A percentile compares a stretch with the other conserved stretches of the same genome.
Evolutionary conservation across 2,329 filamentous ascomycete species (phyloP).

Genomic region (Juglanconis juglandina): DNA sequence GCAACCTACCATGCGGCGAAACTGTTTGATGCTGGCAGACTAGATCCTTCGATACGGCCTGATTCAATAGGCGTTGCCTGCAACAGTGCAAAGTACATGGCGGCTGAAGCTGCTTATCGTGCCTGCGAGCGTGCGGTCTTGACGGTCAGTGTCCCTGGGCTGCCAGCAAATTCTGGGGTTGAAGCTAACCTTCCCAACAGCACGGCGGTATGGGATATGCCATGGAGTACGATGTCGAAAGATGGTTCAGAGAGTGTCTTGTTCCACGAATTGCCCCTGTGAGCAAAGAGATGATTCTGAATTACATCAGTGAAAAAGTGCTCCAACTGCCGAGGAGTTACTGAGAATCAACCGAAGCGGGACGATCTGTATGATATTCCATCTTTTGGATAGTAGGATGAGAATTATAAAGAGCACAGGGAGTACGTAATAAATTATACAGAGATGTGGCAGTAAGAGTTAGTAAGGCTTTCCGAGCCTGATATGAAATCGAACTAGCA

Average conservation of each 20-base stretch:
- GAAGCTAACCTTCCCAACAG: background rate
- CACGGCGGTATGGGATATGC: constrained; percentile 66
- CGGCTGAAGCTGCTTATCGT: constrained; percentile 60
- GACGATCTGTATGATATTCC: no score
- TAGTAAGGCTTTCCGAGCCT: no score
- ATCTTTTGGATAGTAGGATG: no score
- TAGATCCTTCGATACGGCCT: constrained; percentile 48
- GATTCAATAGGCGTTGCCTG: constrained; percentile 61
- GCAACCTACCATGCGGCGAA: constrained; percentile 63
- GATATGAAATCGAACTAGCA: no score
- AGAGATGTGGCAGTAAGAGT: no score
- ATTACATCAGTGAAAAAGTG: constrained; percentile 67
- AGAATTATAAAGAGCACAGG: no score
- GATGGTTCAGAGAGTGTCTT: constrained; percentile 62
- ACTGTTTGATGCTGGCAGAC: constrained; percentile 55
- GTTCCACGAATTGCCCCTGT: constrained; percentile 64
- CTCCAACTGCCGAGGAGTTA: constrained; percentile 67
- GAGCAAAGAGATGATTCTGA: constrained; percentile 71
- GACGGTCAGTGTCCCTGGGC: constrained; percentile 26
- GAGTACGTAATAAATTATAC: no score
- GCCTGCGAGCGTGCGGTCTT: constrained; percentile 61
- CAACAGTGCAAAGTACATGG: constrained; percentile 69
- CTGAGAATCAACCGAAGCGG: background rate
- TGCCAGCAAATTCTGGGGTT: background rate
- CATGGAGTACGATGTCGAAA: constrained; percentile 61